These are phyloP conservation scores for Cordyceps pruinosa DNA, from an alignment of 2,329 filamentous ascomycete genomes.

Conservation along the genomic window DNA sequence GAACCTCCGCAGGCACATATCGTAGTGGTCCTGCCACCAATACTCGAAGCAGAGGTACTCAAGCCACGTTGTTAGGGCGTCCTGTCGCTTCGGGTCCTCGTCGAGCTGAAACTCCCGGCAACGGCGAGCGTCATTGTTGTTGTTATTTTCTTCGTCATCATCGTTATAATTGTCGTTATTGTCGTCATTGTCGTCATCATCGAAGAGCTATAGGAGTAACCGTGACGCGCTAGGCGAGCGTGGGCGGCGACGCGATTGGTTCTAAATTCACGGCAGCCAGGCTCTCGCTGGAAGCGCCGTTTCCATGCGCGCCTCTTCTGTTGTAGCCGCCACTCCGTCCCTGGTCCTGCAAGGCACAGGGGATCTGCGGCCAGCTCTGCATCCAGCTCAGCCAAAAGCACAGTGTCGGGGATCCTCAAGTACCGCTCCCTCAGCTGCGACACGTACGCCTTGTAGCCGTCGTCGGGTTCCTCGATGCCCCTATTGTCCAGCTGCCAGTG, in stretches of 20 bases:
- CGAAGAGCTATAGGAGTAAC: neutral
- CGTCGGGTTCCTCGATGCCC: neutral
- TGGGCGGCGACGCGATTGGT: neutral
- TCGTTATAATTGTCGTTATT: no score
- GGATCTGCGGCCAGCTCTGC: neutral
- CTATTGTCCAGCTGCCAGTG: neutral
- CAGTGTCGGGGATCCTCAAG: neutral
- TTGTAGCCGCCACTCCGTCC: neutral
- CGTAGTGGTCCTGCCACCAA: neutral
- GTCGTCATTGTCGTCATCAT: no score
- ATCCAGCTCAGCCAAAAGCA: neutral
- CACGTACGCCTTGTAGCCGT: neutral
- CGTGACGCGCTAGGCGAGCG: neutral
- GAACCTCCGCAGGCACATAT: neutral
- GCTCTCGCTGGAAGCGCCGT: neutral
- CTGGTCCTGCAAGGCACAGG: neutral
- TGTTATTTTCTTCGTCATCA: no score
- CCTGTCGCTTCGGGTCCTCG: neutral
- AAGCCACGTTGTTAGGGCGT: neutral
- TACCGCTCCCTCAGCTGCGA: neutral
- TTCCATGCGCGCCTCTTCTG: neutral
- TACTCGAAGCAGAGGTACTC: neutral
- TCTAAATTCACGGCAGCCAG: neutral
- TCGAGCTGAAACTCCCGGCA: neutral
- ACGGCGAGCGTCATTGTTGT: no score